Conservation (phyloP, 495 filamentous ascomycete genomes). For the Aspergillus affinis region DNA sequence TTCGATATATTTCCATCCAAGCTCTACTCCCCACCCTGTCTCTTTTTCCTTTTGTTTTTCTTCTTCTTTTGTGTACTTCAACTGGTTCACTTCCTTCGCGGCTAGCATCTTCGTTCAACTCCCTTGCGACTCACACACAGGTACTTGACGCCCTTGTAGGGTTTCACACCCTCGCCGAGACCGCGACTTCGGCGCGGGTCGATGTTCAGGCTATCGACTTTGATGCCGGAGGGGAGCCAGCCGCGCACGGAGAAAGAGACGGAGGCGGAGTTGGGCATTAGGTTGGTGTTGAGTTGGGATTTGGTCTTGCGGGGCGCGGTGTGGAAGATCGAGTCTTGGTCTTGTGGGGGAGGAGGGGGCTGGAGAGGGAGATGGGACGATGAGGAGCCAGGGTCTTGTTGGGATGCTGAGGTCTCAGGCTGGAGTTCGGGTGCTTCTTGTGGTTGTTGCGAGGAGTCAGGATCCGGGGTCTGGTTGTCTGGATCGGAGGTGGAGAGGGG, state of each 20-base stretch:
- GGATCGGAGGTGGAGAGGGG: constrained; percentile 16
- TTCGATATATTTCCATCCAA: constrained; percentile 4
- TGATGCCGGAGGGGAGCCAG: constrained; percentile 92
- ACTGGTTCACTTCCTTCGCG: neutral
- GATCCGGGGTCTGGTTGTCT: constrained; percentile 22
- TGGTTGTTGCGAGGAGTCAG: constrained; percentile 12
- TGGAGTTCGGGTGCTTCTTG: constrained; percentile 1
- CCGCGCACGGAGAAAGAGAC: constrained; percentile 91
- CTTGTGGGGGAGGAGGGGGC: constrained; percentile 9
- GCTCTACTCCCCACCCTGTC: too few relatives aligned
- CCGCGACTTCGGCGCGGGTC: constrained; percentile 85
- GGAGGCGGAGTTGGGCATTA: constrained; percentile 88
- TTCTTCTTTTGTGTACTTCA: too few relatives aligned
- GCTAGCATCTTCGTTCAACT: constrained; percentile 60
- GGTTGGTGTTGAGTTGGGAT: constrained; percentile 67
- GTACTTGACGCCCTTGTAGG: constrained; percentile 99
- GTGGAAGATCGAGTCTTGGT: constrained; percentile 28
- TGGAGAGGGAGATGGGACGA: constrained; percentile 4
- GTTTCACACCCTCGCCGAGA: constrained; percentile 81
- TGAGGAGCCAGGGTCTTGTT: constrained; percentile 1
- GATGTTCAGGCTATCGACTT: constrained; percentile 82
- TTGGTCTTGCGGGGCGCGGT: constrained; percentile 42
- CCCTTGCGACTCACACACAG: constrained; percentile 84
- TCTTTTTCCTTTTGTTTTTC: neutral
- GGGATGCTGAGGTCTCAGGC: constrained; percentile 7